Evolutionary conservation across 306 rosid species (phyloP).

Genomic region (Rosa rugosa): DNA sequence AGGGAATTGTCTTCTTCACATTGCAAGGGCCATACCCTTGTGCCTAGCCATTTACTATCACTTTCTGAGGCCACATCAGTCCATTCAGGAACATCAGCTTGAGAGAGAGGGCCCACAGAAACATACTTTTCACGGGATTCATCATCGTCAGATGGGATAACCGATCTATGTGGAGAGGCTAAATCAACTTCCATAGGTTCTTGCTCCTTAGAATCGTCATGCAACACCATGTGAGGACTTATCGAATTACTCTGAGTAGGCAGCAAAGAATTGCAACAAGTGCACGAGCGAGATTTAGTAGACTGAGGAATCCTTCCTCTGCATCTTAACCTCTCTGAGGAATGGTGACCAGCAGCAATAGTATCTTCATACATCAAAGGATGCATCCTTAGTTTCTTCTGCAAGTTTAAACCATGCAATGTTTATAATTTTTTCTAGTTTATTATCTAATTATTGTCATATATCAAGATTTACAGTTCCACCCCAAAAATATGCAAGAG

Average conservation of each 20-base stretch:
- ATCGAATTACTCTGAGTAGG: slow-evolving; percentile 25
- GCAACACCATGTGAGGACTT: slow-evolving; percentile 30
- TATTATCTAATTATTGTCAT: slow-evolving; percentile 16
- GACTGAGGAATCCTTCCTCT: slow-evolving; percentile 45
- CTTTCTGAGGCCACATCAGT: slow-evolving; percentile 61
- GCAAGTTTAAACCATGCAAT: slow-evolving; percentile 49
- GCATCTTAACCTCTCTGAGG: slow-evolving; percentile 50
- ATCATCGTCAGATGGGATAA: slow-evolving; percentile 27
- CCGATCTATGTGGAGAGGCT: slow-evolving; percentile 1
- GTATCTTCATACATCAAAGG: slow-evolving; percentile 82
- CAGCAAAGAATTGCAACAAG: slow-evolving; percentile 51
- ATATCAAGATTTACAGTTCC: slow-evolving; percentile 6
- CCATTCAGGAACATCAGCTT: slow-evolving; percentile 79
- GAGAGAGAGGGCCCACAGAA: slow-evolving; percentile 50
- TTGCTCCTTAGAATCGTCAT: slow-evolving; percentile 30
- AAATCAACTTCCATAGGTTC: slow-evolving; percentile 22
- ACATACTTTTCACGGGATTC: slow-evolving; percentile 36
- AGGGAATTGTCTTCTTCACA: slow-evolving; percentile 13
- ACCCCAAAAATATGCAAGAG: slow-evolving; percentile 12
- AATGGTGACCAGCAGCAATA: slow-evolving; percentile 27
- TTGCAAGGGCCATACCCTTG: slow-evolving; percentile 54
- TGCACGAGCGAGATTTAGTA: slow-evolving; percentile 41
- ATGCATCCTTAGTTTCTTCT: slow-evolving; percentile 79
- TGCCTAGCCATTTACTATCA: slow-evolving; percentile 78
- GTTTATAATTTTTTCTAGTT: slow-evolving; percentile 1